phyloP scores from a whole-genome alignment of 257 asterid genomes.

The Datura wrightii region DNA sequence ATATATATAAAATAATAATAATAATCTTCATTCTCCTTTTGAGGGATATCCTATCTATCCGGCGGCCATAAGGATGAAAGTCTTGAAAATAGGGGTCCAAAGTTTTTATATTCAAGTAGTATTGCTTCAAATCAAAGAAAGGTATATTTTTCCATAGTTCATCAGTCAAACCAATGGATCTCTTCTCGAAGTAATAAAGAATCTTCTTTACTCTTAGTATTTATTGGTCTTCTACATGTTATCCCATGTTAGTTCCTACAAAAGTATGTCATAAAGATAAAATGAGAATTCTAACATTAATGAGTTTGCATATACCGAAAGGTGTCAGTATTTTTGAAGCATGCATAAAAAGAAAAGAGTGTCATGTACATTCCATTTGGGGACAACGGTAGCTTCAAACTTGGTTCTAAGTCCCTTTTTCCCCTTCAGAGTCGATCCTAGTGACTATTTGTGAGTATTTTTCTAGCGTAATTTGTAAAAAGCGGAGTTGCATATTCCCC shows the following conservation, averaged over 20 bases:
- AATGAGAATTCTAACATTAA: neutral
- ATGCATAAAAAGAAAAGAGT: neutral
- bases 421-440: neutral
- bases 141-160: neutral
- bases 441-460: neutral
- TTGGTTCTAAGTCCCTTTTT: neutral
- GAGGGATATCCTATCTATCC: neutral
- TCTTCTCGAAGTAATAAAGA: constrained; percentile 5
- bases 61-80: neutral
- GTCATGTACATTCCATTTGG: neutral
- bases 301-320: neutral
- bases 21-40: neutral
- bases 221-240: neutral
- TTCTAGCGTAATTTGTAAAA: neutral
- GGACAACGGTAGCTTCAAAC: neutral
- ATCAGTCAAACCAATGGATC: neutral
- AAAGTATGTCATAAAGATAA: neutral
- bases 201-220: neutral
- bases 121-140: neutral
- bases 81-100: neutral
- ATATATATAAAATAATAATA: neutral
- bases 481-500: neutral
- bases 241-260: neutral
- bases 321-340: neutral
- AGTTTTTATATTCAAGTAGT: neutral